phyloP scores from a whole-genome alignment of 2,329 filamentous ascomycete genomes.

The Penicillium sp. region DNA sequence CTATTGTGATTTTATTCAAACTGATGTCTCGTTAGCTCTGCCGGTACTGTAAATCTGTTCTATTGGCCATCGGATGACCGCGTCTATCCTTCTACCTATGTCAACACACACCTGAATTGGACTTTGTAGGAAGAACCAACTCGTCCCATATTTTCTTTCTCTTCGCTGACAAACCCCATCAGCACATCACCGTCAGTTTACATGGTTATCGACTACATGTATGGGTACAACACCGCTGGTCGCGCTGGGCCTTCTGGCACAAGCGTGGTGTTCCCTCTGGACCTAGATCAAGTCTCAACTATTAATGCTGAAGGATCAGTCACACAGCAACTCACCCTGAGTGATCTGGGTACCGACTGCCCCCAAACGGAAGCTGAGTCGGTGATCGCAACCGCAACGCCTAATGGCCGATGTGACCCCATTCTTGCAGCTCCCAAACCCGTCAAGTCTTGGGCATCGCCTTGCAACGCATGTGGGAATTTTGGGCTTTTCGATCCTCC shows the following conservation, averaged over 20 bases:
- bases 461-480: constrained; percentile 17
- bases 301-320: constrained; percentile 8
- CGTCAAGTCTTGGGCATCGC: constrained; percentile 19
- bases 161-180: too few species aligned
- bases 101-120: constrained; percentile 14
- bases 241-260: constrained; percentile 16
- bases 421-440: constrained; percentile 15
- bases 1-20: background rate
- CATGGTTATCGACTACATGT: constrained; percentile 17
- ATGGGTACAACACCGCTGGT: constrained; percentile 18
- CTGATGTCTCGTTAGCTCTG: constrained; percentile 8
- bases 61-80: constrained; percentile 15
- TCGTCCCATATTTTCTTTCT: background rate
- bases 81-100: constrained; percentile 15
- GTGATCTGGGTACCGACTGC: constrained; percentile 16
- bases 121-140: constrained; percentile 10
- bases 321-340: constrained; percentile 16
- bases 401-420: constrained; percentile 15
- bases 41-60: constrained; percentile 17
- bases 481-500: constrained; percentile 19
- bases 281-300: constrained; percentile 17
- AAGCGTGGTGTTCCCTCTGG: constrained; percentile 15
- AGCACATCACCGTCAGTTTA: constrained; percentile 19
- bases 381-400: constrained; percentile 10
- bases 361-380: constrained; percentile 14